phyloP scores from a whole-genome alignment of 2,329 filamentous ascomycete species.

The Corniculantispora saksenae region DNA sequence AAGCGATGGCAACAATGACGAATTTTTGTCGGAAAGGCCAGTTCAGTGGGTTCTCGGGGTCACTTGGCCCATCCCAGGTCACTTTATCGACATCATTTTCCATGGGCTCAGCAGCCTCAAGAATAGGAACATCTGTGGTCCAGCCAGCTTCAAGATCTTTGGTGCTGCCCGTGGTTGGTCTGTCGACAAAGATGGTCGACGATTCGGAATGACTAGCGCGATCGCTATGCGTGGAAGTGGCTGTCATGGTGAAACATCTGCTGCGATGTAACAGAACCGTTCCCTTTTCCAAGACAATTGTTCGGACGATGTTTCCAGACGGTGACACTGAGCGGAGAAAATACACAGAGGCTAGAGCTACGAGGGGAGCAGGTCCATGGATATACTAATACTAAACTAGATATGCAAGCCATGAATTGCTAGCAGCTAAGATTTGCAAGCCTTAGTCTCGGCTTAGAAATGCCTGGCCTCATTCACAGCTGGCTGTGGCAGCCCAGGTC shows the following conservation, averaged over 20 bases:
- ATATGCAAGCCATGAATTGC: neutral
- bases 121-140: neutral
- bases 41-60: constrained; percentile 61
- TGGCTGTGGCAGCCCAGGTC: neutral
- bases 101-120: neutral
- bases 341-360: neutral
- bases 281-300: neutral
- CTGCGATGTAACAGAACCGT: neutral
- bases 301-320: neutral
- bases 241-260: neutral
- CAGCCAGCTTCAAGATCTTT: neutral
- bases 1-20: constrained; percentile 38
- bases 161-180: neutral
- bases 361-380: neutral
- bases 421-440: neutral
- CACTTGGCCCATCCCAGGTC: constrained; percentile 59
- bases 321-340: neutral
- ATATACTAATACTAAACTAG: neutral
- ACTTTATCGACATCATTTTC: constrained; percentile 50
- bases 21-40: constrained; percentile 48
- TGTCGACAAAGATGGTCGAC: neutral
- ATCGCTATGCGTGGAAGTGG: neutral
- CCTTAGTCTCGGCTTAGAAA: neutral
- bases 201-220: neutral
- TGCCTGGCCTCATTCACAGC: neutral